Evolutionary conservation across 371 early-diverging fungal genomes (phyloP).

Genomic region (Rhizomucor pusillus): DNA sequence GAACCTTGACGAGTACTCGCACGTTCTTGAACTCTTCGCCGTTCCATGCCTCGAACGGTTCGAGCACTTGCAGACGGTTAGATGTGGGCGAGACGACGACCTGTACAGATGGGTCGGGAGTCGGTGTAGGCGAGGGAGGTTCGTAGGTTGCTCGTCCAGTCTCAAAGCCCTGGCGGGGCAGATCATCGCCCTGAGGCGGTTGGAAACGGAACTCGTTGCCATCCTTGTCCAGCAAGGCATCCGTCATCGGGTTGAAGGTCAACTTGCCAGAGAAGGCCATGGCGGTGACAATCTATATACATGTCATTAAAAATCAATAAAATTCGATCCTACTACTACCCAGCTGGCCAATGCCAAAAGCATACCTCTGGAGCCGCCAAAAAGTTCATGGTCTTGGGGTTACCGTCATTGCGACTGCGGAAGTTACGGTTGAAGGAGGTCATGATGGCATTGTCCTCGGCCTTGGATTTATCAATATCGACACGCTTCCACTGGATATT

Average conservation of each 20-base stretch:
- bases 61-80: conserved; percentile 82
- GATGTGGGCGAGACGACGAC: conserved; percentile 74
- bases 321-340: neutral
- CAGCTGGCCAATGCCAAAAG: neutral
- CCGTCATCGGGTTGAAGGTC: conserved; percentile 90
- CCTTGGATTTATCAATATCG: conserved; percentile 55
- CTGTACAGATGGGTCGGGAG: conserved; percentile 52
- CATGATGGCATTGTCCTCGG: conserved; percentile 85
- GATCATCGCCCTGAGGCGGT: conserved; percentile 84
- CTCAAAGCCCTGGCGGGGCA: conserved; percentile 86
- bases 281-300: conserved; percentile 78
- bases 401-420: conserved; percentile 93
- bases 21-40: conserved; percentile 78
- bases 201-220: conserved; percentile 77
- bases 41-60: conserved; percentile 77
- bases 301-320: neutral
- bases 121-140: conserved; percentile 57
- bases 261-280: conserved; percentile 88
- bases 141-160: conserved; percentile 68
- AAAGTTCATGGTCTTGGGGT: conserved; percentile 92
- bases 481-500: conserved; percentile 94
- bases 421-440: conserved; percentile 98
- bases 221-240: conserved; percentile 67
- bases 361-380: conserved; percentile 87
- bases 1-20: conserved; percentile 85